Base-by-base conservation (phyloP, 2,329 filamentous ascomycete species). In the Xylaria sp. region DNA sequence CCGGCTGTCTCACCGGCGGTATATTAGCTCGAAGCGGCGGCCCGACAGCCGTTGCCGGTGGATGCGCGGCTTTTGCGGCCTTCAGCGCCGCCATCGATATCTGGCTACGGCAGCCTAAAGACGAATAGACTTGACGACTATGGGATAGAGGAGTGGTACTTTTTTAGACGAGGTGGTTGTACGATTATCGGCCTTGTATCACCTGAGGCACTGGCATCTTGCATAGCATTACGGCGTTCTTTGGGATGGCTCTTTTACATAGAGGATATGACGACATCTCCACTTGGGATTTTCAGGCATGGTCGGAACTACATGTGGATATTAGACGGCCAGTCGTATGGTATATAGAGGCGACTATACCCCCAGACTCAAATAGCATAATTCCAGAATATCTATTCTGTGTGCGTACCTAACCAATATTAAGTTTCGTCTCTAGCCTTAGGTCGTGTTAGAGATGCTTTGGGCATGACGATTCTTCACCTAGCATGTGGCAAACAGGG, bases 41-140 rank as follows among this genome's bases (percentile, higher is more conserved):
- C 0, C 96, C 96, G 7, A 93, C 96, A 82, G 96, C 95, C 36
- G 92, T 93, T 58, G 91, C 90, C 1, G 86, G 97, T 3, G 96
- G 96, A 0, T 98, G 95, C 80, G 92, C 89, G 12, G 96, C 95
- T 0, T 99, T 99, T 81, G 96, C 96, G 65, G 94, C 93, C 0
- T 98, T 98, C 76, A 93, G 90, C 79, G 90, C 92, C 14, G 95
- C 94, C 0, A 98, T 98, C 78, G 95, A 98, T 85, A 89, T 89
- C 42, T 98, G 93, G 79, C 93, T 98, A 93, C 83, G 92, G 75
- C 91, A 91, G 85, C 92, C 92, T 73, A 88, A 83, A 79, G 88
- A 90, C 57, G 85, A 88, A 67, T 86, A 83, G 34, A 63, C 3
- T 8, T 36, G 30, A 32, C 19, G 2, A 45, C 1, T 2, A 2